phyloP scores from a whole-genome alignment of 2,329 filamentous ascomycete species.

The Penicillium glabrum region DNA sequence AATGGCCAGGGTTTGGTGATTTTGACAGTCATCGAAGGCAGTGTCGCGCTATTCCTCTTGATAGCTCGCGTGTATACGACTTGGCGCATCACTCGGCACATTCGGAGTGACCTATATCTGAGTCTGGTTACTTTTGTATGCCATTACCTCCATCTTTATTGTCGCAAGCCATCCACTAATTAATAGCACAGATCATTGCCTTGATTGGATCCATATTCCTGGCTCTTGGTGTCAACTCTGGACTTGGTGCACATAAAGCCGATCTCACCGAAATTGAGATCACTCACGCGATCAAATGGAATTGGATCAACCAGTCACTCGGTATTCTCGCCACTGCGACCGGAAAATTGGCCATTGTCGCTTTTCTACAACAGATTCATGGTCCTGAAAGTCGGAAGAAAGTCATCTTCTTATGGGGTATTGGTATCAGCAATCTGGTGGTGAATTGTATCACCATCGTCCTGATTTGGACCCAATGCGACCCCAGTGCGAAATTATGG shows the following conservation, averaged over 20 bases:
- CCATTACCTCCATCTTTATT: not conserved
- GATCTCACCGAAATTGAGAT: not conserved
- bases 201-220: not conserved
- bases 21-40: constrained; percentile 17
- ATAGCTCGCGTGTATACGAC: constrained; percentile 18
- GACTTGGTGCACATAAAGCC: constrained; percentile 12
- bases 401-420: constrained; percentile 11
- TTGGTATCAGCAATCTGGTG: constrained; percentile 9
- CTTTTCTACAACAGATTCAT: constrained; percentile 22
- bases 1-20: constrained; percentile 8
- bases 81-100: constrained; percentile 14
- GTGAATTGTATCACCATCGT: constrained; percentile 14
- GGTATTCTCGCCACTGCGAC: constrained; percentile 15
- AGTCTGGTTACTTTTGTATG: constrained; percentile 20
- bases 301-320: constrained; percentile 21
- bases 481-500: constrained; percentile 15
- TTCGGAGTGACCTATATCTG: constrained; percentile 17
- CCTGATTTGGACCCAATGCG: constrained; percentile 16
- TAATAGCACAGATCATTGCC: not conserved
- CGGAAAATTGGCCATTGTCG: constrained; percentile 19
- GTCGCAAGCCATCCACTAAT: not conserved
- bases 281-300: constrained; percentile 15
- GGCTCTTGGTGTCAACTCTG: constrained; percentile 10
- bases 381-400: constrained; percentile 14
- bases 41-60: constrained; percentile 12